Evolutionary conservation across 371 early-diverging fungal genomes (phyloP), one percentile per base, ranked within the genome.

Genomic region (Dichotomocladium elegans): DNA sequence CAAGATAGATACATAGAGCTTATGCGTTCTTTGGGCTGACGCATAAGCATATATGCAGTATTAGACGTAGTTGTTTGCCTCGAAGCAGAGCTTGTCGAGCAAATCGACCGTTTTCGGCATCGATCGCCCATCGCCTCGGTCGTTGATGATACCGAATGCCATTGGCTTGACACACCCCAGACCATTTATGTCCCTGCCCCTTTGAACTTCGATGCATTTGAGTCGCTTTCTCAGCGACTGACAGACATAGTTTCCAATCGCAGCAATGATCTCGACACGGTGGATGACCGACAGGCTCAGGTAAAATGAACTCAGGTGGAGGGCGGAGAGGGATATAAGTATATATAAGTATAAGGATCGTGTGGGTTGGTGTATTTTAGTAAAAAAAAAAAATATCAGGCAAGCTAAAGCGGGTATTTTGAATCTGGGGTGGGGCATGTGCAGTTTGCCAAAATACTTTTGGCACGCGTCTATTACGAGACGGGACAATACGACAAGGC

Each of bases 391-490:
- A n/a, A n/a, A n/a, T n/a, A n/a, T n/a, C n/a, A n/a, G n/a, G n/a
- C n/a, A n/a, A n/a, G n/a, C n/a, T n/a, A n/a, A n/a, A n/a, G n/a
- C n/a, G n/a, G n/a, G n/a, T n/a, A n/a, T n/a, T n/a, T n/a, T n/a
- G n/a, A n/a, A n/a, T n/a, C n/a, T n/a, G n/a, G n/a, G n/a, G n/a
- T n/a, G n/a, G n/a, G n/a, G n/a, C n/a, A n/a, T n/a, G n/a, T n/a
- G n/a, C n/a, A 63, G 69, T 59, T 70, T 41, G 61, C 65, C 29
- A 66, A 65, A 51, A 65, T 77, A 30, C 53, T 74, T 17, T 47
- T 75, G 17, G 74, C 69, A n/a, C 58, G 71, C 43, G 56, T 71
- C 3, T 67, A 64, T 45, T 72, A 53, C 62, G 69, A 67, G 33
- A 61, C 53, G 3, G 70, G 67, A 15, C 28, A 47, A 14, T 67